Conservation (phyloP, 192 early-diverging fungal species). For the Linnemannia schmuckeri region DNA sequence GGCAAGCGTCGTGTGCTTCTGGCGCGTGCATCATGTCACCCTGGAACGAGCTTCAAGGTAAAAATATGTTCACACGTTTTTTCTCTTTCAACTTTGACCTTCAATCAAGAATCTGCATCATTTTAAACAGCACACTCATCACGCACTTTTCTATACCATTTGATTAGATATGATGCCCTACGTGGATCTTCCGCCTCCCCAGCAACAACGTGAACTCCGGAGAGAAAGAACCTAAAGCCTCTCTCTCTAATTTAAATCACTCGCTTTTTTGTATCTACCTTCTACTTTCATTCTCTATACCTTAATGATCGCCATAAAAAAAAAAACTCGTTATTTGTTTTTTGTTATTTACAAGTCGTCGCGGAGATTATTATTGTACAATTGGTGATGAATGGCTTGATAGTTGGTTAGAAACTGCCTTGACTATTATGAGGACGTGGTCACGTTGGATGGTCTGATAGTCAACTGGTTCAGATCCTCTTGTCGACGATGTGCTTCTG, state of each 20-base stretch:
- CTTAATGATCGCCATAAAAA: not conserved
- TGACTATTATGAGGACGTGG: no score
- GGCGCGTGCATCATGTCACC: constrained; percentile 49
- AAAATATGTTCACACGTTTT: not conserved
- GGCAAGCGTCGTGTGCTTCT: constrained; percentile 46
- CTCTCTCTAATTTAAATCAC: not conserved
- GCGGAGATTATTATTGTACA: no score
- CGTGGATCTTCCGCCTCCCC: constrained; percentile 25
- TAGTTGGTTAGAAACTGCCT: no score
- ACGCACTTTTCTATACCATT: not conserved
- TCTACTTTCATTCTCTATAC: not conserved
- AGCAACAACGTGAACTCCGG: constrained; percentile 44
- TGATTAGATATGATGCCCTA: constrained; percentile 23
- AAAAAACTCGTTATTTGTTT: no score
- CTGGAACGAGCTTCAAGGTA: constrained; percentile 54
- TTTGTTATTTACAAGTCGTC: no score
- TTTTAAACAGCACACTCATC: not conserved
- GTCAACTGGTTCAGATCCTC: constrained; percentile 8
- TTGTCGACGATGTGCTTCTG: not conserved
- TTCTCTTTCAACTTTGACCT: not conserved
- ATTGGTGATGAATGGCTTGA: no score
- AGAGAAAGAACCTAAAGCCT: constrained; percentile 20
- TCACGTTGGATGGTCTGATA: not conserved
- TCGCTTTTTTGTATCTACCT: not conserved
- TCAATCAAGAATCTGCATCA: no score